Base-by-base conservation (phyloP, 108 stramenopile genomes). In the Stephanodiscus triporus region DNA sequence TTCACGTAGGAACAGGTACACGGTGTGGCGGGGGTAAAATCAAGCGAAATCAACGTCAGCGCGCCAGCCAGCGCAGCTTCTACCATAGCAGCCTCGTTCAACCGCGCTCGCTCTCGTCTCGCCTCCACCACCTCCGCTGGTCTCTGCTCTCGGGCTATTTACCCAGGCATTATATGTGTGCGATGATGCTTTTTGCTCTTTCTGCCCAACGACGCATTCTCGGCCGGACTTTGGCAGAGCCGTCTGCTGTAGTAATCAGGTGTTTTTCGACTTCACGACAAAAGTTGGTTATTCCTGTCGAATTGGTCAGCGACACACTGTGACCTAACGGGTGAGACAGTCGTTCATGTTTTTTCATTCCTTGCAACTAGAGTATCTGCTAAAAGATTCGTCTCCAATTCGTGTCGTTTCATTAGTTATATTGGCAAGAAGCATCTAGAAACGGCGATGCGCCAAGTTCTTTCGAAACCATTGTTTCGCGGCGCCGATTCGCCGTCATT, bases 351-450 rank as follows among this genome's bases (percentile, higher is more conserved):
- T n/a, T n/a, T 14, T 6, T 32, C 30, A 14, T 27, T 36, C 1
- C 30, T 4, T 10, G 27, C 58, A 9, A 0, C 58, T 29, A 4
- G 6, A 17, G 16, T 27, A 36, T 59, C 14, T 9, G 13, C n/a
- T 57, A 17, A 4, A 7, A 2, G 56, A 59, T 32, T 59, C 58
- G n/a, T 54, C 51, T 54, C 23, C 4, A 23, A 26, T 54, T 27
- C 1, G 1, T 13, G 23, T 54, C 53, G 26, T 16, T 26, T 9
- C 2, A 13, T 26, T n/a, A 61, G 83, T 42, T 95, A 87, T 77
- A 91, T 95, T 50, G 94, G 91, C 57, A 95, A 95, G 88, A 86
- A 87, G 50, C 80, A 90, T 62, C 86, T 95, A 62, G 80, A 88
- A 53, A 69, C 64, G 26, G 93, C 93, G 2, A 95, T 95, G 57